A percentile compares a stretch with the other conserved stretches of the same genome.
These are phyloP conservation scores for Maudiozyma humilis DNA, from an alignment of 1,139 yeast genomes.

Conservation along the genomic window DNA sequence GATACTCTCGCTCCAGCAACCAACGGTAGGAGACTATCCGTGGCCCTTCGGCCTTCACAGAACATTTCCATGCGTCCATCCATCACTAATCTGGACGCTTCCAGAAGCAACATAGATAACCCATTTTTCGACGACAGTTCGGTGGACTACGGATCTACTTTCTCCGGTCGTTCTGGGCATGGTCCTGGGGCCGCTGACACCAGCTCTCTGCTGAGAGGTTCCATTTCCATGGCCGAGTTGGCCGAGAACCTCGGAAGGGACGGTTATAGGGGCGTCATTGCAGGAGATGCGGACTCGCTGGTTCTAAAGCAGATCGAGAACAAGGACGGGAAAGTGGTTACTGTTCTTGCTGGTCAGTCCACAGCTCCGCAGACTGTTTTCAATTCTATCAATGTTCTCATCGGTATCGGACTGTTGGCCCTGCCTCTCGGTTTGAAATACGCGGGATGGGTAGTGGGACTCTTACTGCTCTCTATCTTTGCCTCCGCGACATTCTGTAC, in stretches of 20 bases:
- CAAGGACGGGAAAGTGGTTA: conserved; percentile 62
- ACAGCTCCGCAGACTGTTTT: conserved; percentile 84
- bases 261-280: conserved; percentile 20
- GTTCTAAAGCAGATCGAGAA: conserved; percentile 61
- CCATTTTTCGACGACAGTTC: conserved; percentile 13
- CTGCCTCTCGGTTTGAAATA: conserved; percentile 71
- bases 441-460: conserved; percentile 75
- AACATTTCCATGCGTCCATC: conserved; percentile 18
- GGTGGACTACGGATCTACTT: conserved; percentile 28
- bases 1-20: conserved; percentile 60
- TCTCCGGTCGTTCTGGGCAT: conserved; percentile 14
- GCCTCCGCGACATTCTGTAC: conserved; percentile 61
- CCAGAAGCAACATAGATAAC: conserved; percentile 9
- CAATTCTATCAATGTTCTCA: conserved; percentile 75
- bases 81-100: conserved; percentile 8
- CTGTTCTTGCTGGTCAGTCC: conserved; percentile 74
- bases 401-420: conserved; percentile 81
- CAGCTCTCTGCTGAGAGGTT: conserved; percentile 17
- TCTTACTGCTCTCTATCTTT: conserved; percentile 43
- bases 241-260: conserved; percentile 14
- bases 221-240: conserved; percentile 22
- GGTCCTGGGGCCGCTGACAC: conserved; percentile 18
- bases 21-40: conserved; percentile 56
- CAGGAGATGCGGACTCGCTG: conserved; percentile 33
- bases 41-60: conserved; percentile 27